phyloP scores from a whole-genome alignment of 345 rosid species.

The Mangifera indica region DNA sequence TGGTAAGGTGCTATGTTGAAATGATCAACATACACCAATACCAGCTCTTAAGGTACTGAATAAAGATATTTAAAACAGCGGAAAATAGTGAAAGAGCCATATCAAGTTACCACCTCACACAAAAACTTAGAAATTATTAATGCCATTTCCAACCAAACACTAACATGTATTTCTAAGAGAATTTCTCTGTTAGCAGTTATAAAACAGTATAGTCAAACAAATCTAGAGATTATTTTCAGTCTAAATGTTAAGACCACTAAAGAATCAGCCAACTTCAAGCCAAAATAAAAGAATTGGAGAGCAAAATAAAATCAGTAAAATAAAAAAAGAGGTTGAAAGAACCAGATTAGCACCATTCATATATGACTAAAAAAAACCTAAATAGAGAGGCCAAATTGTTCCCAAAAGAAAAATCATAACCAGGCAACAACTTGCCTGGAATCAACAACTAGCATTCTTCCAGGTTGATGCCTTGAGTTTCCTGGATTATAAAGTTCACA shows the following conservation, averaged over 20 bases:
- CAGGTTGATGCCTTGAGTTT: conserved; percentile 75
- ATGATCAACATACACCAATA: too few relatives aligned
- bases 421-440: conserved; percentile 55
- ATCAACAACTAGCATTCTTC: conserved; percentile 83
- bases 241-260: background rate
- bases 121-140: background rate
- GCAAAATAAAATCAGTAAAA: background rate
- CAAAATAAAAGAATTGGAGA: background rate
- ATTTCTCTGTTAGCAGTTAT: background rate
- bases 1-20: too few relatives aligned
- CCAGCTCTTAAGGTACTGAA: too few relatives aligned
- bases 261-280: background rate
- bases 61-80: background rate
- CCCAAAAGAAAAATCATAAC: too few relatives aligned
- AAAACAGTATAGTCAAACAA: conserved; percentile 2
- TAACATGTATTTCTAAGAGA: background rate
- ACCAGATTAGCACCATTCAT: background rate
- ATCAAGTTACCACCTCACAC: background rate
- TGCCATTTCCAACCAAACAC: background rate
- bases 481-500: conserved; percentile 83
- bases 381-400: background rate
- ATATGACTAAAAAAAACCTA: background rate
- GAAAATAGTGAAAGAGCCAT: background rate
- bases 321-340: background rate
- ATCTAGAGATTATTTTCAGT: background rate